Evolutionary conservation across 176 grass and related monocot species (phyloP).

Genomic region (Musa troglodytarum): DNA sequence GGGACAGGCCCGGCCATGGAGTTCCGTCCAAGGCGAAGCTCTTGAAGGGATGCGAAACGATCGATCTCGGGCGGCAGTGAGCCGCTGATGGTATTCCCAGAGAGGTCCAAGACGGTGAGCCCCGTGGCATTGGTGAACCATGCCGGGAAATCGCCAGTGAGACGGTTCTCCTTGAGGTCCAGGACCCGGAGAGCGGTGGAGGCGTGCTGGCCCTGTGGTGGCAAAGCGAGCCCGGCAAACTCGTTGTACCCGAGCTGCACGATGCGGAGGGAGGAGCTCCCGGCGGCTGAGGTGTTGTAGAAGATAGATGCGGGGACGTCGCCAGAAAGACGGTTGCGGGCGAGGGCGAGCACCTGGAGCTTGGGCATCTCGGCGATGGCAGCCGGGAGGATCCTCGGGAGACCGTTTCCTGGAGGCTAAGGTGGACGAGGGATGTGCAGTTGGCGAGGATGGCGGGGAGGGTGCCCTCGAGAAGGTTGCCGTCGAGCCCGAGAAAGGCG

Average conservation of each 20-base stretch:
- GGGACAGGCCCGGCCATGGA: conserved; percentile 47
- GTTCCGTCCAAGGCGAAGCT: conserved; percentile 76
- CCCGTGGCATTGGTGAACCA: conserved; percentile 52
- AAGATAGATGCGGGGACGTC: conserved; percentile 52
- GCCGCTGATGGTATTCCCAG: conserved; percentile 57
- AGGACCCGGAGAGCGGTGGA: conserved; percentile 47
- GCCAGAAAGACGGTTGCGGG: conserved; percentile 74
- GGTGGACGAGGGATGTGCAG: conserved; percentile 71
- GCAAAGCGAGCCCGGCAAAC: conserved; percentile 44
- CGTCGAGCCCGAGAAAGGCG: conserved; percentile 85
- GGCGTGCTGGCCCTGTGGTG: background rate
- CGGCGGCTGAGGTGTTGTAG: conserved; percentile 18
- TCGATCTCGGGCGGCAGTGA: conserved; percentile 41
- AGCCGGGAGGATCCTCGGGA: conserved; percentile 72
- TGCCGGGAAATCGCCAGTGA: conserved; percentile 53
- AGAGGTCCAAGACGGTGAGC: conserved; percentile 67
- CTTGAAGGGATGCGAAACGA: conserved; percentile 45
- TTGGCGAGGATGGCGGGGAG: conserved; percentile 80
- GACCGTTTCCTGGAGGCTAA: conserved; percentile 66
- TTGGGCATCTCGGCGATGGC: conserved; percentile 53
- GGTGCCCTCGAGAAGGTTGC: conserved; percentile 80
- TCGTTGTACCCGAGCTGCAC: conserved; percentile 66
- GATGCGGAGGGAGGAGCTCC: conserved; percentile 65
- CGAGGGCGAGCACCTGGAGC: conserved; percentile 74
- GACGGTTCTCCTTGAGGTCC: conserved; percentile 50